phyloP scores from a whole-genome alignment of 73 alveolate genomes.

The Uronychia setigera region DNA sequence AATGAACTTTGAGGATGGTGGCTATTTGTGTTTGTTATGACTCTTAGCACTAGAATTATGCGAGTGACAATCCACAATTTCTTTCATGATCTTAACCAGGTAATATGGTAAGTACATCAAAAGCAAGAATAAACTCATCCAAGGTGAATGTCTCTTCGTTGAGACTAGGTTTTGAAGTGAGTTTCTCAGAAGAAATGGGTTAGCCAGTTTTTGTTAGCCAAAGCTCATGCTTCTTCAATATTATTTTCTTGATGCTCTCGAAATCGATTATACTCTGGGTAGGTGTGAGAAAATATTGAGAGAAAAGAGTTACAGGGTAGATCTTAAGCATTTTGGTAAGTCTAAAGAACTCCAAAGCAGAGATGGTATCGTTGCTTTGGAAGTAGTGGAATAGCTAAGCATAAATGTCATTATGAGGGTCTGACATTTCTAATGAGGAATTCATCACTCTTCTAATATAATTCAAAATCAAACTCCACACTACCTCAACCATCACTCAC shows the following conservation, averaged over 20 bases:
- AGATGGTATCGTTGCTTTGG: not conserved
- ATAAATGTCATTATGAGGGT: too few species aligned
- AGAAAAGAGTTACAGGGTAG: not conserved
- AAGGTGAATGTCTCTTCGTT: not conserved
- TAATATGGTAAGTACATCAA: not conserved
- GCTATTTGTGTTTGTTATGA: not conserved
- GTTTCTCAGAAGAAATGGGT: not conserved
- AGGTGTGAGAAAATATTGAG: too few species aligned
- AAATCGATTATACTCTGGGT: not conserved
- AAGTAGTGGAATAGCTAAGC: not conserved
- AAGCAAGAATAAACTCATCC: not conserved
- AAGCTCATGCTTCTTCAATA: not conserved
- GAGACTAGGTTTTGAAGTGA: not conserved
- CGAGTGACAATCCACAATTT: not conserved
- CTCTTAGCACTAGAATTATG: not conserved
- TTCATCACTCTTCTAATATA: too few species aligned
- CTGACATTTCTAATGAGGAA: too few species aligned
- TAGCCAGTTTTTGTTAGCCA: not conserved
- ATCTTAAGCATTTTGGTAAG: not conserved
- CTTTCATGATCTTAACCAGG: not conserved
- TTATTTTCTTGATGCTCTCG: not conserved
- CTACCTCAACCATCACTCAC: too few species aligned
- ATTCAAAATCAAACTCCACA: too few species aligned
- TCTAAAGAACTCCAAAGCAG: not conserved
- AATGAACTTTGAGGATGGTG: not conserved